A percentile compares a stretch with the other conserved stretches of the same genome.
These are phyloP conservation scores for Biscogniauxia mediterranea DNA, from an alignment of 2,329 filamentous ascomycete genomes.

Conservation along the genomic window DNA sequence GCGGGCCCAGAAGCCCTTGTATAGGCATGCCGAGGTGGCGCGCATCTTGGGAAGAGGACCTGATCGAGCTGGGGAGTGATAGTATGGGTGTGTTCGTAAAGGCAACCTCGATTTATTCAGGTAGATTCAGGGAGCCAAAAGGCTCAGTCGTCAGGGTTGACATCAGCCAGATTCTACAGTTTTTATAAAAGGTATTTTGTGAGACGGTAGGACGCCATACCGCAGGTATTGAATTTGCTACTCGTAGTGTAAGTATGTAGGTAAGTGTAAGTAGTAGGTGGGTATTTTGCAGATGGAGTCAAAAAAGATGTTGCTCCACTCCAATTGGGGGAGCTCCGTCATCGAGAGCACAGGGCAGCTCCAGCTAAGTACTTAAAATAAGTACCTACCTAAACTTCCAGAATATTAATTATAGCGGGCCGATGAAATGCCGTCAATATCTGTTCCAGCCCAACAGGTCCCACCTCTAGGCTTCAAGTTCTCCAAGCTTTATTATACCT, in stretches of 20 bases:
- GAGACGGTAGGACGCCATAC: background rate
- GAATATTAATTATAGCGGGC: background rate
- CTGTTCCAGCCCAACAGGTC: background rate
- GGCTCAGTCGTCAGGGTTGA: constrained; percentile 31
- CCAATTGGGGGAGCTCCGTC: constrained; percentile 4
- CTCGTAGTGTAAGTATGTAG: too few species aligned
- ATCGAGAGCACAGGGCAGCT: background rate
- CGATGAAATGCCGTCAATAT: background rate
- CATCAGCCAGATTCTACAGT: constrained; percentile 24
- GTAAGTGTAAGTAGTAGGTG: background rate
- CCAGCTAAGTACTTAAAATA: background rate
- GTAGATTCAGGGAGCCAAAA: constrained; percentile 28
- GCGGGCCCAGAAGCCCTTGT: constrained; percentile 55
- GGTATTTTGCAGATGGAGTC: background rate
- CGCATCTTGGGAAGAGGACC: constrained; percentile 42
- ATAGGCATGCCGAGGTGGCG: constrained; percentile 41
- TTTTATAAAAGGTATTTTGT: constrained; percentile 1
- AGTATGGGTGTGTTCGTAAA: too few species aligned
- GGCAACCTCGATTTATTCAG: constrained; percentile 5
- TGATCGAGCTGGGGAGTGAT: background rate
- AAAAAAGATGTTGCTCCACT: constrained; percentile 4
- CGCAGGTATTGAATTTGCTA: background rate
- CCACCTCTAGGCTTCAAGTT: background rate
- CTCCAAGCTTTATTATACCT: too few species aligned
- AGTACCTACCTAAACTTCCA: background rate